These are phyloP conservation scores for Chalciporus pseudorubinellus DNA, from an alignment of 768 basidiomycete genomes.

Conservation along the genomic window DNA sequence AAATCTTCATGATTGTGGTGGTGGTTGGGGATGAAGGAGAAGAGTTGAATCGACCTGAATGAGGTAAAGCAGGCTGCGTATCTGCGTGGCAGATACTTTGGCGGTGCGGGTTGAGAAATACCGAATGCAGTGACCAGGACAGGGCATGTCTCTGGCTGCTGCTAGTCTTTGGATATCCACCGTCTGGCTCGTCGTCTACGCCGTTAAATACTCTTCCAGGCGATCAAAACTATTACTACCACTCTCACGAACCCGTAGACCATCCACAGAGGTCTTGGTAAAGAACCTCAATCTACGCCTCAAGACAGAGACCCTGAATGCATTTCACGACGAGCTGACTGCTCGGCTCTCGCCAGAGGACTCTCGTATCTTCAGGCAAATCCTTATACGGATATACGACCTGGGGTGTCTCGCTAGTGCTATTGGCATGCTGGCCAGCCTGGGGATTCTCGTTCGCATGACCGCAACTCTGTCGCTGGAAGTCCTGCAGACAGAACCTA, in stretches of 20 bases:
- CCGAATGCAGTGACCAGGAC: background rate
- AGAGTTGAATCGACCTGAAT: background rate
- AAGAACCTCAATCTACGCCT: constrained; percentile 34
- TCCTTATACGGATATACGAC: constrained; percentile 45
- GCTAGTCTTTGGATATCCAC: constrained; percentile 20
- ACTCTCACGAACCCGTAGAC: constrained; percentile 19
- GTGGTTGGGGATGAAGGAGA: constrained; percentile 2
- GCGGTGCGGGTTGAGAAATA: too few species aligned
- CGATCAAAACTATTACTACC: constrained; percentile 21
- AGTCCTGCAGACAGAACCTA: constrained; percentile 3
- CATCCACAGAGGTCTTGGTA: constrained; percentile 20
- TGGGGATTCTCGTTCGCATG: constrained; percentile 41
- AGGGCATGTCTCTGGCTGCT: constrained; percentile 20
- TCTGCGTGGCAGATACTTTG: too few species aligned
- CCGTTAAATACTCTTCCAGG: constrained; percentile 20
- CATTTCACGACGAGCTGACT: constrained; percentile 44
- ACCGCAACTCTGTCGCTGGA: constrained; percentile 18
- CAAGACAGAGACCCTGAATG: constrained; percentile 52
- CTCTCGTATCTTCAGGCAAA: constrained; percentile 23
- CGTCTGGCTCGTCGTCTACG: constrained; percentile 28
- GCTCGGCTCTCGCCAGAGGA: constrained; percentile 32
- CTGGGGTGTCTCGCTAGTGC: constrained; percentile 44
- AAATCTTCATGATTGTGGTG: constrained; percentile 74
- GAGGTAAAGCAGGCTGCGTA: background rate
- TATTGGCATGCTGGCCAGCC: constrained; percentile 46